Conservation (phyloP, 208 protist genomes). For the Trypanosoma platydactyli region DNA sequence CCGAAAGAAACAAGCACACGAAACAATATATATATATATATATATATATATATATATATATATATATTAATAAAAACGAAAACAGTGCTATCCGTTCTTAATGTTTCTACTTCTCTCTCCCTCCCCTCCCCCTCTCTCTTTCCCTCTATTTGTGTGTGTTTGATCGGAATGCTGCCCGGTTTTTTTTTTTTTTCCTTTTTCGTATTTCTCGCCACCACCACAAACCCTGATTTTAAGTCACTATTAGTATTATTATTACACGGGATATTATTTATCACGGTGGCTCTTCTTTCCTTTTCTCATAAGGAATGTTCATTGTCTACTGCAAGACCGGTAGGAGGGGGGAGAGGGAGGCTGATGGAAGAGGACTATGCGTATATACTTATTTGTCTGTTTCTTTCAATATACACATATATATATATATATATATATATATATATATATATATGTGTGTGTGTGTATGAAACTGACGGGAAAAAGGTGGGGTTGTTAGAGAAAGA, state of each 20-base stretch:
- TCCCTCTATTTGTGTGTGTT: neutral
- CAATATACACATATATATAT: too few relatives aligned
- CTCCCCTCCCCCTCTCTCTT: constrained; percentile 8
- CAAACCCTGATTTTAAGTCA: neutral
- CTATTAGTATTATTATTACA: constrained; percentile 10
- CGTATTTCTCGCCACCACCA: too few relatives aligned
- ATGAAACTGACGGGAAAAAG: neutral
- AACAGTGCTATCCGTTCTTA: neutral
- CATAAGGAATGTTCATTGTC: neutral
- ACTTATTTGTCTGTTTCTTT: too few relatives aligned
- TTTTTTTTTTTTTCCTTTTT: constrained; percentile 16
- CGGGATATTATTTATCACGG: neutral
- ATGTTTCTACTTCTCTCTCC: neutral
- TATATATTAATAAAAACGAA: neutral
- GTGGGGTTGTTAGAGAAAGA: neutral
- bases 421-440: too few relatives aligned
- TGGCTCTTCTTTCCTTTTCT: neutral
- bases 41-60: neutral
- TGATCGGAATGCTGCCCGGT: too few relatives aligned
- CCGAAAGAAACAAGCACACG: too few relatives aligned
- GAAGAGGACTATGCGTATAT: too few relatives aligned
- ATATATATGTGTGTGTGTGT: too few relatives aligned
- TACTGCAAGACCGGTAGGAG: too few relatives aligned
- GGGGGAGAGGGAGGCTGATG: too few relatives aligned
- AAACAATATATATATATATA: too few relatives aligned